Conservation (phyloP, 169 alveolate genomes). For the Nephromyces sp. region DNA sequence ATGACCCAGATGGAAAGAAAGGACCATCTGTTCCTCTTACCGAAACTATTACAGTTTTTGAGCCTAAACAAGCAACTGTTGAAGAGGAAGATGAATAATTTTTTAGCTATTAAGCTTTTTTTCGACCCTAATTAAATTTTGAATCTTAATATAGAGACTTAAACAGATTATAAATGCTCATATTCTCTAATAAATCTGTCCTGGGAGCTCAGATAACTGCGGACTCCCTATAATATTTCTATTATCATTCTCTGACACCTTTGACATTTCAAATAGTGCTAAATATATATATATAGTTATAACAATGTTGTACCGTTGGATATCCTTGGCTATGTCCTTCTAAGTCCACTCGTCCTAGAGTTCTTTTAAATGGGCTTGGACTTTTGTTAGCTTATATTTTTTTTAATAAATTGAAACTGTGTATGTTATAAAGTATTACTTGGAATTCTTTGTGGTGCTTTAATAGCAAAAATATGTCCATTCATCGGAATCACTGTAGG, state of each 20-base stretch:
- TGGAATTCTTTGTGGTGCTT: too few relatives aligned
- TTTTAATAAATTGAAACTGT: background rate
- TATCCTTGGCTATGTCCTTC: background rate
- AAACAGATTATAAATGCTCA: too few relatives aligned
- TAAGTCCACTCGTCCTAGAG: background rate
- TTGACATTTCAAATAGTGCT: background rate
- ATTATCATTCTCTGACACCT: background rate
- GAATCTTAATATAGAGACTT: too few relatives aligned
- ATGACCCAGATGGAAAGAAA: slow-evolving; percentile 91
- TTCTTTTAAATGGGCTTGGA: background rate
- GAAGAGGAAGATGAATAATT: background rate
- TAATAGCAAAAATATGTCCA: background rate
- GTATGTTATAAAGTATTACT: too few relatives aligned
- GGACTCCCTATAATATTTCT: background rate
- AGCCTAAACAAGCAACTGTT: slow-evolving; percentile 77
- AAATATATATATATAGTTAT: background rate
- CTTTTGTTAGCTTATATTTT: background rate
- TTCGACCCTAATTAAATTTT: background rate
- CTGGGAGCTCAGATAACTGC: background rate
- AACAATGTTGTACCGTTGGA: background rate
- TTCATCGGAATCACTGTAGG: background rate
- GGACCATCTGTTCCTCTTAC: slow-evolving; percentile 90
- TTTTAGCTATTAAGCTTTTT: background rate
- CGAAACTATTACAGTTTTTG: slow-evolving; percentile 90
- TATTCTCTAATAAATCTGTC: background rate